phyloP scores from a whole-genome alignment of 116 monocot species.

The Phalaenopsis hybrid region DNA sequence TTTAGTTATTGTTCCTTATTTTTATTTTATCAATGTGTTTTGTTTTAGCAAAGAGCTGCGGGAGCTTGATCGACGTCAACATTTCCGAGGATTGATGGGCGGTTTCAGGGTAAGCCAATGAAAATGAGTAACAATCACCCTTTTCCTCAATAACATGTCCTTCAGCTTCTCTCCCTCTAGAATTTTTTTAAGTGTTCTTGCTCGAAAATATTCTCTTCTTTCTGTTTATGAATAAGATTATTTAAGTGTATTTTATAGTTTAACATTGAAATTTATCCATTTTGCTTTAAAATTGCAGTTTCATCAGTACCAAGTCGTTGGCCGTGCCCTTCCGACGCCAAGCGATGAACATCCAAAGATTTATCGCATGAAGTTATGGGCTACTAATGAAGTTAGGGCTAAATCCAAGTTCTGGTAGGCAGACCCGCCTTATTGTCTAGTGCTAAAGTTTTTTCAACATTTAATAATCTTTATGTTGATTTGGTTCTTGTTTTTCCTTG shows the following conservation, averaged over 20 bases:
- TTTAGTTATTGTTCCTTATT: too few relatives aligned
- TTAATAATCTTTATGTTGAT: background rate
- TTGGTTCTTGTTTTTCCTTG: background rate
- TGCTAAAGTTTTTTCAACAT: background rate
- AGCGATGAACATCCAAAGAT: constrained; percentile 77
- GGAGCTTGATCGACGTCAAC: background rate
- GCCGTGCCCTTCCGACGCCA: constrained; percentile 63
- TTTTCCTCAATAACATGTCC: background rate
- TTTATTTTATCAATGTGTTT: too few relatives aligned
- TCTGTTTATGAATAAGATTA: too few relatives aligned
- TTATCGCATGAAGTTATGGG: constrained; percentile 88
- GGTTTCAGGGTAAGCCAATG: background rate
- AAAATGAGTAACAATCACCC: background rate
- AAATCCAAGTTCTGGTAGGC: constrained; percentile 89
- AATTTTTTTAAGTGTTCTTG: background rate
- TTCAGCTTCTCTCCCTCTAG: background rate
- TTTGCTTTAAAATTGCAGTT: constrained; percentile 39
- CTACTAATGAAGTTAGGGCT: constrained; percentile 86
- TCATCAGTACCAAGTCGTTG: constrained; percentile 96
- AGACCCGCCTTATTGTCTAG: background rate
- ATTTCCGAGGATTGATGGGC: background rate
- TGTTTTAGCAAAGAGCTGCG: background rate
- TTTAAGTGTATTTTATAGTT: background rate
- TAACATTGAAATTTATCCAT: background rate
- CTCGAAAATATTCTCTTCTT: background rate